Base-by-base conservation (phyloP, 2,329 filamentous ascomycete genomes). In the Basipetospora chlamydospora region DNA sequence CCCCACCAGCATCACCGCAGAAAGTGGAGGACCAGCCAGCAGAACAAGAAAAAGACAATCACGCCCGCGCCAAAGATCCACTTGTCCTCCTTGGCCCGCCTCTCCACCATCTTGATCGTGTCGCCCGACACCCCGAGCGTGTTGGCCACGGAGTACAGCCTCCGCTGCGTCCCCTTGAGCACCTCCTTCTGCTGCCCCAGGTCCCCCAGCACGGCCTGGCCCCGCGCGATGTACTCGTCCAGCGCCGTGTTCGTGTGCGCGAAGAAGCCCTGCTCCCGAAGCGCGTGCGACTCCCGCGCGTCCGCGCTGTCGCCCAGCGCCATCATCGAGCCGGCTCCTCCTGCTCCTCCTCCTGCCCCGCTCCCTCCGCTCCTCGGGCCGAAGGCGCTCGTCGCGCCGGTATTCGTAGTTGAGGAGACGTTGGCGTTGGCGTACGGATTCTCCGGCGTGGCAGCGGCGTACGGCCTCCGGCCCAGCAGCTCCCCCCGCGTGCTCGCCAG, bases 51-150 rank as follows among this genome's bases (percentile, higher is more conserved):
- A 57, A 98, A 98, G 25, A 90, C 58, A 5, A 92, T 58, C 3
- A 88, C 85, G 0, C 90, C 86, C 0, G 65, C 80, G 69, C 81
- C 82, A 56, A 98, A 98, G 25, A 98, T 93, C 86, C 87, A 96
- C 60, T 95, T 96, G 56, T 98, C 90, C 63, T 96, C 82, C 56
- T 77, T 81, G 35, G 90, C 86, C 43, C 90, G 69, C 47, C 90
- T 64, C 60, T 96, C 88, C 28, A 98, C 80, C 85, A 90, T 96
- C 32, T 90, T 77, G 45, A 98, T 98, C 2, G 90, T 98, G 54
- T 96, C 88, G 15, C 88, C 87, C 50, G 82, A 92, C 41, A 98
- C 73, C 0, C 90, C 90, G 33, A 98, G 61, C 16, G 90, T 96
- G 53, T 93, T 96, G 6, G 84, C 90, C 15, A 95, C 86, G 47